Evolutionary conservation across 345 rosid species (phyloP).

Genomic region (Raphanus raphanistrum): DNA sequence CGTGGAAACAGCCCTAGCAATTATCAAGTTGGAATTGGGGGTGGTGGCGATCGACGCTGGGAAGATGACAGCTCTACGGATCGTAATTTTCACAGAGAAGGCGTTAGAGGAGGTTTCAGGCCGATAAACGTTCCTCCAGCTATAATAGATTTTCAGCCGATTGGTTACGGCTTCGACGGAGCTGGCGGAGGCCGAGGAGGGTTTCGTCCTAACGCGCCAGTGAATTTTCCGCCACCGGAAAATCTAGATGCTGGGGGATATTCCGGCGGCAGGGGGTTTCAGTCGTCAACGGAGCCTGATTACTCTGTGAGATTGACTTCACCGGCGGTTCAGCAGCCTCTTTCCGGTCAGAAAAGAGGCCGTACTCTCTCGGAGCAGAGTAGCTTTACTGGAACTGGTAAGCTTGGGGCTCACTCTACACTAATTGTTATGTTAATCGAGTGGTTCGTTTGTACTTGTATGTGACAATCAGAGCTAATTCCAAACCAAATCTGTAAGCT

Average conservation of each 20-base stretch:
- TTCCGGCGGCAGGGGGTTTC: slow-evolving; percentile 27
- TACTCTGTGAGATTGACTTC: slow-evolving; percentile 31
- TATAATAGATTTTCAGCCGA: neutral
- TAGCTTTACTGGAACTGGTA: slow-evolving; percentile 48
- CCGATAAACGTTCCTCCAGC: slow-evolving; percentile 33
- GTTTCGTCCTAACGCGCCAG: slow-evolving; percentile 35
- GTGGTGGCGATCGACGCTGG: slow-evolving; percentile 44
- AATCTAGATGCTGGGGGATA: slow-evolving; percentile 24
- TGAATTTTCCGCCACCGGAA: slow-evolving; percentile 43
- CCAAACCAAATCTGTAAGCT: neutral
- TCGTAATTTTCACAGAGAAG: slow-evolving; percentile 35
- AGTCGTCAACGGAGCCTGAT: slow-evolving; percentile 28
- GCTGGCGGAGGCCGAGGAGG: slow-evolving; percentile 39
- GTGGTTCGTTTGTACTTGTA: slow-evolving; percentile 10
- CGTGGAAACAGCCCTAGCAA: slow-evolving; percentile 69
- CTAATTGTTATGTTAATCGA: neutral
- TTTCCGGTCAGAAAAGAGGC: slow-evolving; percentile 69
- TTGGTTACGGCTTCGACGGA: slow-evolving; percentile 18
- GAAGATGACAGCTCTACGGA: slow-evolving; percentile 62
- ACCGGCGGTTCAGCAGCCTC: slow-evolving; percentile 32
- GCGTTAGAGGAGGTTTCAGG: slow-evolving; percentile 37
- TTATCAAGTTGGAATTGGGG: slow-evolving; percentile 45
- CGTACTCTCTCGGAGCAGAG: slow-evolving; percentile 51
- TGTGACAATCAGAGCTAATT: slow-evolving; percentile 3
- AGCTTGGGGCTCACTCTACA: slow-evolving; percentile 8